Conservation (phyloP, 2,329 filamentous ascomycete genomes). For the Magnaporthales sp. region DNA sequence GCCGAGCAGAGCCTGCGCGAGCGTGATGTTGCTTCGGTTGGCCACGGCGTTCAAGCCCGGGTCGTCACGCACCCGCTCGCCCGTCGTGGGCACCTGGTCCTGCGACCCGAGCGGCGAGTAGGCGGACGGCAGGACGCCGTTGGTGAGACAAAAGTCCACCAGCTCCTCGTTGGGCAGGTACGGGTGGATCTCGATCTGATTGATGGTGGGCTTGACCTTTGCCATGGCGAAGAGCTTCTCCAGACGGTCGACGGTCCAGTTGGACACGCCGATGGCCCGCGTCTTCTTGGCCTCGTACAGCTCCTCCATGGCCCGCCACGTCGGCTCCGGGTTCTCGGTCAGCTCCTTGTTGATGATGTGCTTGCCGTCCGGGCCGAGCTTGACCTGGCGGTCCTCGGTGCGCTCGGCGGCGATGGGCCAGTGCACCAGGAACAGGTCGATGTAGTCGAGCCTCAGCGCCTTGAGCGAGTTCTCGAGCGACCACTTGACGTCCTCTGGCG, state of each 20-base stretch:
- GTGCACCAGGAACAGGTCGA: constrained; percentile 40
- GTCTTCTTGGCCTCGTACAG: constrained; percentile 44
- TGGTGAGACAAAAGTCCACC: constrained; percentile 41
- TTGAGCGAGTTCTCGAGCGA: constrained; percentile 30
- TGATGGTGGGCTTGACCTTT: constrained; percentile 38
- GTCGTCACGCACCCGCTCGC: constrained; percentile 40
- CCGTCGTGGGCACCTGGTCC: constrained; percentile 35
- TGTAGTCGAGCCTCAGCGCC: constrained; percentile 32
- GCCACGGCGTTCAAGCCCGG: constrained; percentile 49
- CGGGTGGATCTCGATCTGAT: constrained; percentile 42
- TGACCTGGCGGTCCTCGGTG: constrained; percentile 1
- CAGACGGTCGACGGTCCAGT: constrained; percentile 46
- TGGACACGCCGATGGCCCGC: constrained; percentile 49
- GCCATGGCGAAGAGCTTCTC: constrained; percentile 40
- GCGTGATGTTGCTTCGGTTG: constrained; percentile 44
- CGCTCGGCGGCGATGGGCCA: constrained; percentile 27
- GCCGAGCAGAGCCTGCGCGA: constrained; percentile 53
- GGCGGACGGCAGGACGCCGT: constrained; percentile 41
- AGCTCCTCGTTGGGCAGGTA: constrained; percentile 39
- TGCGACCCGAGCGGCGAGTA: constrained; percentile 46
- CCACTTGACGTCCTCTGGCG: constrained; percentile 25
- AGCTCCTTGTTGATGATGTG: constrained; percentile 3
- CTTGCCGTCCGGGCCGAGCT: constrained; percentile 1
- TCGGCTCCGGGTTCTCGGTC: constrained; percentile 25
- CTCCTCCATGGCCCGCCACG: constrained; percentile 54